Evolutionary conservation across 352 stramenopile genomes (phyloP), one percentile per base, ranked within the genome.

Genomic region (Albugo laibachii): DNA sequence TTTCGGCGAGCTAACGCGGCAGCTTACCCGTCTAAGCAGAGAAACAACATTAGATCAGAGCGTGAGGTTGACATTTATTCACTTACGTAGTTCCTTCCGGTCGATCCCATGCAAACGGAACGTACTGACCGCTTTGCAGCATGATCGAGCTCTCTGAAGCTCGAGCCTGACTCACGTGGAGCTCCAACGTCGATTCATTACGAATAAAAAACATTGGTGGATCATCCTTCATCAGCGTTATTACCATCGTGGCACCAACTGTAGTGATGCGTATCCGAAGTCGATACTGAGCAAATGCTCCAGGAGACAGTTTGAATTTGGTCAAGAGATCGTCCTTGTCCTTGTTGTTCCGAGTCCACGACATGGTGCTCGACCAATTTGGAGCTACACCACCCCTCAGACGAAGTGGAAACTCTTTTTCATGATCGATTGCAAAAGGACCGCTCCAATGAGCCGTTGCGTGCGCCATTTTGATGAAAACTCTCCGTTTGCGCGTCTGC

Each of bases 141-240:
- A 80, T 50, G 6, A 80, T 54, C 20, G 51, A 65, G 40, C 85
- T 71, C 21, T 84, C 66, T 0, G 73, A 83, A 16, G 57, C 69
- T 47, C 80, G 57, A 0, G 75, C 55, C 48, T 92, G 76, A 35
- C 61, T 80, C 31, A 89, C 68, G 47, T 70, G 72, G 19, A 92
- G 54, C 35, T 87, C 73, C 8, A 65, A 66, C 39, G 59, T 78
- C 13, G 79, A 86, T 43, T 89, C 66, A 42, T 92, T 92, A 52
- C 69, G 67, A 14, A 92, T 82, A 38, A 88, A 60, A 44, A 84
- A 88, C 76, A 89, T 87, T 0, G 79, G 68, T 12, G 79, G 79
- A 36, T 85, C 70, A 34, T 92, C 79, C 13, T 59, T 61, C 51
- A 71, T 55, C 1, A 92, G 57, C 16, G 67, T 92, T 16, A 92